Evolutionary conservation across 805 yeast species (phyloP).

Genomic region (Maudiozyma saulgeensis): DNA sequence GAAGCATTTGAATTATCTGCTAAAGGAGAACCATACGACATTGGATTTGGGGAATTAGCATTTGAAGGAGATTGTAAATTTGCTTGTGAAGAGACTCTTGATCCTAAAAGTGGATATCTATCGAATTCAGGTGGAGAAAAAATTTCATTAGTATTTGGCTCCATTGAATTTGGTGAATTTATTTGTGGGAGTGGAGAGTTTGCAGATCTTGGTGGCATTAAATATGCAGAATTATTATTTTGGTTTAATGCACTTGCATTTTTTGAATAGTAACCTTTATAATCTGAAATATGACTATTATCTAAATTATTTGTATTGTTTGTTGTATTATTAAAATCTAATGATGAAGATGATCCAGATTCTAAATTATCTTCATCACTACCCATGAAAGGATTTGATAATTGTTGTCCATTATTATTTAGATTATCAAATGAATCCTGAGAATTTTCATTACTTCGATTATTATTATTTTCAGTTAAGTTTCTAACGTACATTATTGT

Average conservation of each 20-base stretch:
- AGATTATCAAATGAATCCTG: slow-evolving; percentile 8
- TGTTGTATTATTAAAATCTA: background rate
- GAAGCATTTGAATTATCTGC: slow-evolving; percentile 19
- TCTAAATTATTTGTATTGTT: background rate
- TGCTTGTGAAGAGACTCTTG: slow-evolving; percentile 49
- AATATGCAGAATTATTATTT: slow-evolving; percentile 1
- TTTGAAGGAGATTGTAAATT: slow-evolving; percentile 4
- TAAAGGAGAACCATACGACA: background rate
- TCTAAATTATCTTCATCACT: slow-evolving; percentile 9
- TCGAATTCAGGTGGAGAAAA: slow-evolving; percentile 51
- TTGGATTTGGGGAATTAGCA: slow-evolving; percentile 1
- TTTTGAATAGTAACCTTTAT: slow-evolving; percentile 27
- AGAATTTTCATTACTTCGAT: background rate
- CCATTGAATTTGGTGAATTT: background rate
- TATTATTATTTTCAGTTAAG: slow-evolving; percentile 3
- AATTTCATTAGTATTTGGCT: slow-evolving; percentile 12
- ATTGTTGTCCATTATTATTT: background rate
- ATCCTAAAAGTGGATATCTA: slow-evolving; percentile 55
- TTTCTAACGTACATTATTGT: slow-evolving; percentile 29
- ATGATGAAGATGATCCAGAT: slow-evolving; percentile 3
- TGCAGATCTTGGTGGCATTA: slow-evolving; percentile 1
- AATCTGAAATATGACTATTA: slow-evolving; percentile 13
- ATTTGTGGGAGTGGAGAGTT: background rate
- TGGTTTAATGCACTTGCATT: slow-evolving; percentile 5
- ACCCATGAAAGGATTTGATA: slow-evolving; percentile 9